Evolutionary conservation across 805 yeast species (phyloP), one percentile per base, ranked within the genome.

Genomic region (Hanseniaspora lachancei): DNA sequence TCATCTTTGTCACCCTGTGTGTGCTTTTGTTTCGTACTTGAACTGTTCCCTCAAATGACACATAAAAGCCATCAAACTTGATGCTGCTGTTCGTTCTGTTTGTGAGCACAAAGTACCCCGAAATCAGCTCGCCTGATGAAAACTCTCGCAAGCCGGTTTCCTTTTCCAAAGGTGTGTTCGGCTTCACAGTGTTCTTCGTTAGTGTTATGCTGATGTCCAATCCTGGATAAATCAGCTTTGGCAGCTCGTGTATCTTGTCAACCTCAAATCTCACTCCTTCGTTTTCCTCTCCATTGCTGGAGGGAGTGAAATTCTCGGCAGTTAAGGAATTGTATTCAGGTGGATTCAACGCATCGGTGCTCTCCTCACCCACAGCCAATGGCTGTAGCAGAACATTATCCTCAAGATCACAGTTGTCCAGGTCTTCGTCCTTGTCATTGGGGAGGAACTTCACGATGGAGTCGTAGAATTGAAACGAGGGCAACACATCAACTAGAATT

Each of bases 1-100:
- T 70, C 47, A 67, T 66, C n/a, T 60, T 62, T 1, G 63, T 60
- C 49, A 60, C 60, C 46, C 63, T 64, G 8, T 49, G 47, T n/a
- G 35, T 38, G 2, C 48, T 58, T 16, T 47, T 49, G 42, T 65
- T 64, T 41, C 58, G 50, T 0, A 67, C 54, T 5, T 71, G 69
- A 27, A 69, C 62, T n/a, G 64, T 66, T 1, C 84, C 85, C 62
- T 80, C 85, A 44, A 81, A 69, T 1, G 80, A 70, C 6, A 80
- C 76, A 55, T 77, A 72, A 59, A 79, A 74, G 78, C 78, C 78
- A 58, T 80, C 83, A 61, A 80, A 81, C 7, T 76, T 74, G 15
- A 80, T 70, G 0, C 72, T 68, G 21, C 65, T 60, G 1, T 62
- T 55, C 1, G 77, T 65, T 10, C 61, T 67, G 61, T 79, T 80